Evolutionary conservation across 1,139 yeast genomes (phyloP), one percentile per base, ranked within the genome.

Genomic region (Pichiaceae sp.): DNA sequence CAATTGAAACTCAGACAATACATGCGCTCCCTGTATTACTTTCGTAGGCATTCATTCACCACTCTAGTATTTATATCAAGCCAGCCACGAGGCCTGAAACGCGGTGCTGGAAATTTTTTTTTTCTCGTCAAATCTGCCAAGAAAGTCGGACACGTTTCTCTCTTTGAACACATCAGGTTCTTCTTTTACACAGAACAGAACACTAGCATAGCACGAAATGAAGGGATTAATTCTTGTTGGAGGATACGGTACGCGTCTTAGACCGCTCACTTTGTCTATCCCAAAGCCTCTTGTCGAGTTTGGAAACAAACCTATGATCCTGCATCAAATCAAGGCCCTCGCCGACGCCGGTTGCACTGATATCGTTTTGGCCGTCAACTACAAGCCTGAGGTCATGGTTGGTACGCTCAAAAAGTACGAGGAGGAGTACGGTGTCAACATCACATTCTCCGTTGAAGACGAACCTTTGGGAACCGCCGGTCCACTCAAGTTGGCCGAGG

Each of bases 391-490:
- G 69, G 95, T 87, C 49, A 93, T 93, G 99, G 97, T 91, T 47
- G 79, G 86, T 47, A 82, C 97, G 46, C 76, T 93, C 60, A 75
- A 89, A 67, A 77, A 89, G 68, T 93, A 89, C 75, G 98, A 91
- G 69, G 72, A 81, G 60, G 87, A 81, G 64, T 91, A 85, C 65
- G 96, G 96, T 62, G 95, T 93, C 50, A 70, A 72, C 54, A 93
- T 93, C 66, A 87, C 97, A 42, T 93, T 93, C 71, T 86, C 96
- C 38, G 97, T 93, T 51, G 99, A 93, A 72, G 94, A 91, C 62
- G 99, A 93, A 71, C 98, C 98, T 44, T 76, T 93, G 62, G 99
- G 97, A 49, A 91, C 99, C 50, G 98, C 98, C 49, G 99, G 99
- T 63, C 99, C 99, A 47, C 75, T 91, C 62, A 91, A 89, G 69